phyloP scores from a whole-genome alignment of 1,284 basidiomycete genomes.

The Sanghuangporus weigelae region DNA sequence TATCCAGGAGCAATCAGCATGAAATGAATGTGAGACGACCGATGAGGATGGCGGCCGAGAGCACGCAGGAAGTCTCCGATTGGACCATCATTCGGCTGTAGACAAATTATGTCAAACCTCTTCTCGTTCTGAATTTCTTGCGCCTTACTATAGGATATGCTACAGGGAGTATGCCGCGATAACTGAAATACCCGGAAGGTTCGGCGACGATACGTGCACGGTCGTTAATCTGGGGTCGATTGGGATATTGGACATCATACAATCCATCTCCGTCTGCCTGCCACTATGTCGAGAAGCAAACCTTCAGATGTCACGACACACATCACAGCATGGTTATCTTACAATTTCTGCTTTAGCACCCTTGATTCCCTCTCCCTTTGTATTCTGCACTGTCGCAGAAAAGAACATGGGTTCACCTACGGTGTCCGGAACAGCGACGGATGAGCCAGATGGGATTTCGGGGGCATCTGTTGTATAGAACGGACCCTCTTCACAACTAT shows the following conservation, averaged over 20 bases:
- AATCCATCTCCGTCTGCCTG: conserved; percentile 38
- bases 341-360: conserved; percentile 35
- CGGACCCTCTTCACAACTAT: conserved; percentile 36
- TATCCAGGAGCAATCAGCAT: conserved; percentile 33
- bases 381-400: conserved; percentile 31
- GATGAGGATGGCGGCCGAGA: conserved; percentile 36
- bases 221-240: conserved; percentile 32
- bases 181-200: conserved; percentile 31
- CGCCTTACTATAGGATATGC: conserved; percentile 33
- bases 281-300: conserved; percentile 27
- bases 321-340: conserved; percentile 9
- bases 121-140: not conserved
- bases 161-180: conserved; percentile 34
- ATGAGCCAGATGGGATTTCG: conserved; percentile 31
- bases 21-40: conserved; percentile 38
- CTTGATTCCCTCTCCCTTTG: conserved; percentile 30
- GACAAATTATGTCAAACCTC: not conserved
- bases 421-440: conserved; percentile 29
- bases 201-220: conserved; percentile 33
- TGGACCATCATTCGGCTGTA: conserved; percentile 34
- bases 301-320: not conserved
- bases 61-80: conserved; percentile 31
- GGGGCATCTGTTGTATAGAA: conserved; percentile 36
- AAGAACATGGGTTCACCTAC: conserved; percentile 34
- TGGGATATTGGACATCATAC: conserved; percentile 37